A percentile compares a stretch with the other conserved stretches of the same genome.
These are phyloP conservation scores for Paracoccidioides lutzii DNA, from an alignment of 2,329 filamentous ascomycete species.

Conservation along the genomic window DNA sequence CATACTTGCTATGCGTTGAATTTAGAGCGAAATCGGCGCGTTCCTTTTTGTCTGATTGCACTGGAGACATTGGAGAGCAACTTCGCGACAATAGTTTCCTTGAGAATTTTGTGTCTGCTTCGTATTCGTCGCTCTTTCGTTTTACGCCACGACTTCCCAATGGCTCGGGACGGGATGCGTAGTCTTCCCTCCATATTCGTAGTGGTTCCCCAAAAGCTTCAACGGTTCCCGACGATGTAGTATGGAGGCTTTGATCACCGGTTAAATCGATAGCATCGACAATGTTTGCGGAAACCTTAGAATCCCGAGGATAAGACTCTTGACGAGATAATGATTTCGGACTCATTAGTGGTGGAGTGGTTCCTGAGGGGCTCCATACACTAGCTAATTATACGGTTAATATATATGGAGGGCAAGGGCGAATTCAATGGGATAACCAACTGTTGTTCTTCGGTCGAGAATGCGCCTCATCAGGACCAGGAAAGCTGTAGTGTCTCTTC, in stretches of 20 bases:
- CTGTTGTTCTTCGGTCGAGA: constrained; percentile 14
- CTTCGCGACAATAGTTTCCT: constrained; percentile 17
- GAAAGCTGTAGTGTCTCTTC: constrained; percentile 4
- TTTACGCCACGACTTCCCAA: constrained; percentile 32
- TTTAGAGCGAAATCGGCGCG: not conserved
- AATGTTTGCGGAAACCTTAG: constrained; percentile 16
- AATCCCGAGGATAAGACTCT: constrained; percentile 9
- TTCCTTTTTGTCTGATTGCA: constrained; percentile 7
- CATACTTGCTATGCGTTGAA: constrained; percentile 7
- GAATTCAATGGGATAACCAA: constrained; percentile 9
- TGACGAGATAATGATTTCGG: constrained; percentile 3
- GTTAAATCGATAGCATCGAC: constrained; percentile 36
- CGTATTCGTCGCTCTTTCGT: constrained; percentile 37
- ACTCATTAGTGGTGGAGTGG: constrained; percentile 9
- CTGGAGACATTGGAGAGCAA: constrained; percentile 4
- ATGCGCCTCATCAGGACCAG: not conserved
- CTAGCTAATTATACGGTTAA: not conserved
- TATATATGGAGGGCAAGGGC: not conserved
- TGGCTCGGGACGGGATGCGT: constrained; percentile 26
- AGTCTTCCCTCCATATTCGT: constrained; percentile 33
- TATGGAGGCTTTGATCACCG: constrained; percentile 23
- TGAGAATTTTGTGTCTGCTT: constrained; percentile 25
- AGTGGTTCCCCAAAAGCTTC: constrained; percentile 31
- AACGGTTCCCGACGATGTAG: constrained; percentile 26
- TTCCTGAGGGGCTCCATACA: not conserved